phyloP scores from a whole-genome alignment of 805 yeast species.

The Myxozyma geophila region DNA sequence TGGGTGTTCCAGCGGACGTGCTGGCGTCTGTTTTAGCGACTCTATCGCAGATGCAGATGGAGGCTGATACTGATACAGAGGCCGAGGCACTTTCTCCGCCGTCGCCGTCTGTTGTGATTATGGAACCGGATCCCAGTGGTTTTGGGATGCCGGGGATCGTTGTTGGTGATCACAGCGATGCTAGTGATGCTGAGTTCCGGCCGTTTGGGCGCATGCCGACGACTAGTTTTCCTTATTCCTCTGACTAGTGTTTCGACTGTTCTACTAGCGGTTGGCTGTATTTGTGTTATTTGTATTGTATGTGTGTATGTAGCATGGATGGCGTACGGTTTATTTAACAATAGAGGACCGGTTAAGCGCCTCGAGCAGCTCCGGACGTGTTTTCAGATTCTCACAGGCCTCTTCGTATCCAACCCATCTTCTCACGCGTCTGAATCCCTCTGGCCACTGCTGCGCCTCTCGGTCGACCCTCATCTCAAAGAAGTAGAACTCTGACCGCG shows the following conservation, averaged over 20 bases:
- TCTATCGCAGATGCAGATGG: conserved; percentile 6
- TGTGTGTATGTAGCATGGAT: too few relatives aligned
- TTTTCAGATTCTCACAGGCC: conserved; percentile 62
- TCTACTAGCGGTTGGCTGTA: too few relatives aligned
- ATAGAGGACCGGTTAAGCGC: conserved; percentile 61
- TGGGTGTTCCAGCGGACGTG: conserved; percentile 27
- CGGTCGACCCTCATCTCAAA: conserved; percentile 71
- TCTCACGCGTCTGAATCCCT: conserved; percentile 61
- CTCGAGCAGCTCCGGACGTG: conserved; percentile 66
- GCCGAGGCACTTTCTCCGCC: not conserved
- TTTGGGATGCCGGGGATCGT: conserved; percentile 24
- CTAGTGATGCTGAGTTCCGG: not conserved
- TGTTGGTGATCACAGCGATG: conserved; percentile 21
- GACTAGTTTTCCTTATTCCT: not conserved
- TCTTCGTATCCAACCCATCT: conserved; percentile 71
- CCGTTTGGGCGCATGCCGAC: conserved; percentile 1
- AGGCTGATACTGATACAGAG: not conserved
- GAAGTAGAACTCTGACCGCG: conserved; percentile 86
- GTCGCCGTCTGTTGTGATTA: not conserved
- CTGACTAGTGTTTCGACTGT: not conserved
- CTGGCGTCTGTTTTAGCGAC: conserved; percentile 24
- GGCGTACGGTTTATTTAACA: not conserved
- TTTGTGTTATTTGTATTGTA: too few relatives aligned
- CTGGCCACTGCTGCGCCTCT: conserved; percentile 76
- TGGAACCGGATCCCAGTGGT: not conserved